A percentile compares a stretch with the other conserved stretches of the same genome.
Conservation (phyloP, 176 grass and related monocot genomes). For the Thinopyrum elongatum region DNA sequence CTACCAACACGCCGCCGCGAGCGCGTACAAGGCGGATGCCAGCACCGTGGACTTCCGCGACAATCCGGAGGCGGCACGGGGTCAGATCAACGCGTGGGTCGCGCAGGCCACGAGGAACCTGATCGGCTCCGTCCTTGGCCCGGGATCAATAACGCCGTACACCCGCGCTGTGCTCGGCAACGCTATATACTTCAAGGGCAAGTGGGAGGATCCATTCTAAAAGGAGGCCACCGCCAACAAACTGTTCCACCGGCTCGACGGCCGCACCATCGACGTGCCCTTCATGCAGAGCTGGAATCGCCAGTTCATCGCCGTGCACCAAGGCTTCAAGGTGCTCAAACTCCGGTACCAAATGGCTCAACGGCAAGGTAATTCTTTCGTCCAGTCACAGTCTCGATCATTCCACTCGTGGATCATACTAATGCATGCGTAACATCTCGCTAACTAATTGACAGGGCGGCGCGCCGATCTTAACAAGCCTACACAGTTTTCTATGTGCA, state of each 20-base stretch:
- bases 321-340: slow-evolving; percentile 40
- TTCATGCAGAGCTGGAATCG: not conserved
- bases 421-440: not conserved
- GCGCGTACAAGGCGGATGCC: not conserved
- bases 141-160: not conserved
- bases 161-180: slow-evolving; percentile 8
- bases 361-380: not conserved
- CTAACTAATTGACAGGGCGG: not conserved
- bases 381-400: not conserved
- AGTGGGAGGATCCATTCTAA: slow-evolving; percentile 20
- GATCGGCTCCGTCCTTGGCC: not conserved
- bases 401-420: not conserved
- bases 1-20: not conserved
- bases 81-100: slow-evolving; percentile 18
- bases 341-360: not conserved
- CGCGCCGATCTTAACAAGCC: not conserved
- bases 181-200: slow-evolving; percentile 45
- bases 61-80: not conserved
- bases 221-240: not conserved
- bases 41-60: slow-evolving; percentile 29
- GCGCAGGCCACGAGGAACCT: not conserved
- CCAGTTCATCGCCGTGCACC: slow-evolving; percentile 14
- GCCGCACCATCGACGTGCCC: slow-evolving; percentile 13
- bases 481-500: slow-evolving; percentile 26
- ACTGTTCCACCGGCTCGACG: slow-evolving; percentile 25